phyloP scores from a whole-genome alignment of 2,329 filamentous ascomycete species.

The Phyllosticta ampelicida region DNA sequence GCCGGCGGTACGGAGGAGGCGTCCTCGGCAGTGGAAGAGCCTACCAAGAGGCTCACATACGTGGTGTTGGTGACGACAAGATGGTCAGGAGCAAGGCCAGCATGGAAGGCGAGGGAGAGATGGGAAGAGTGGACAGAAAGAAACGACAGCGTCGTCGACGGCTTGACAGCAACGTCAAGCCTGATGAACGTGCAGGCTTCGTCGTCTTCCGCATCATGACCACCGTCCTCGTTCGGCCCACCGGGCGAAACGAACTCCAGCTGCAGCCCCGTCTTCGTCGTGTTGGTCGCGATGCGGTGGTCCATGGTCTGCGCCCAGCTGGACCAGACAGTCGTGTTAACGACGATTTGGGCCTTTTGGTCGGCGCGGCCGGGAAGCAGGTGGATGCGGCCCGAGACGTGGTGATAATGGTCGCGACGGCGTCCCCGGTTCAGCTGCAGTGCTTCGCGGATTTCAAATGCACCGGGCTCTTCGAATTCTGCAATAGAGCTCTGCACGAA shows the following conservation, averaged over 20 bases:
- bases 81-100: neutral
- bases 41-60: neutral
- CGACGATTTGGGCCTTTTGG: neutral
- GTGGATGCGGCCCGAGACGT: neutral
- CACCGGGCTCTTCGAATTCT: neutral
- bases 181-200: conserved; percentile 1
- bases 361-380: neutral
- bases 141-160: neutral
- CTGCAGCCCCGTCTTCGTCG: neutral
- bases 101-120: conserved; percentile 1
- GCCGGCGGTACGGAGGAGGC: neutral
- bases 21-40: neutral
- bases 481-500: neutral
- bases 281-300: neutral
- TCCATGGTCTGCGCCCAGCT: neutral
- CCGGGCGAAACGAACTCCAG: neutral
- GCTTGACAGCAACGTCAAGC: neutral
- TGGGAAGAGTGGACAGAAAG: neutral
- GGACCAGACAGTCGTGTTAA: neutral
- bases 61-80: neutral
- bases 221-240: neutral
- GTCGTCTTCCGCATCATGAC: neutral
- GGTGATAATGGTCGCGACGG: neutral
- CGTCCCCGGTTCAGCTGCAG: neutral
- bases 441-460: neutral